phyloP scores from a whole-genome alignment of 129 eudicot species.

The Artemisia tridentata region DNA sequence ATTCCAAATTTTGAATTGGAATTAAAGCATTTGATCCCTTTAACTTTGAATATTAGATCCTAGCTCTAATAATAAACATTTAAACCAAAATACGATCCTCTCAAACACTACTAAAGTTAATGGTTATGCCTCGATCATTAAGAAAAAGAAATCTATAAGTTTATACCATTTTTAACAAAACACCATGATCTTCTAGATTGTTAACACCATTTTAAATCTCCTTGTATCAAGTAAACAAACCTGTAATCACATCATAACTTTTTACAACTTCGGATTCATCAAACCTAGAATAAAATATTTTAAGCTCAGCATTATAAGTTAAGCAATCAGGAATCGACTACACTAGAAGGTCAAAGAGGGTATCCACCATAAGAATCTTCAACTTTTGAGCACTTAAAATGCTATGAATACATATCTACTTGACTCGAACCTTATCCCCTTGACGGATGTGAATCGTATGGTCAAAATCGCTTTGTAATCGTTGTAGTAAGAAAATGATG shows the following conservation, averaged over 20 bases:
- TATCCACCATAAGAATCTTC: not conserved
- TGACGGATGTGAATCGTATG: not conserved
- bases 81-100: no score
- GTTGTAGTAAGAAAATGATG: not conserved
- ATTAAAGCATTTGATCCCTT: no score
- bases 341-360: not conserved
- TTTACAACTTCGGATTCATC: not conserved
- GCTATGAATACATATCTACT: not conserved
- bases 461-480: not conserved
- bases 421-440: not conserved
- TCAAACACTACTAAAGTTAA: no score
- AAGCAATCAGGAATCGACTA: not conserved
- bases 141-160: no score
- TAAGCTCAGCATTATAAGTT: not conserved
- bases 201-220: not conserved
- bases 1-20: not conserved
- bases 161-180: no score
- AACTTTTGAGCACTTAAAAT: not conserved
- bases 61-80: no score
- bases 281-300: not conserved
- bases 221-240: slow-evolving; percentile 10
- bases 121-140: no score
- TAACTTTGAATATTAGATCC: no score
- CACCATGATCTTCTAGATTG: not conserved
- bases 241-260: not conserved